Percentiles rank a stretch among this genome's conserved stretches.
phyloP scores from a whole-genome alignment of 176 grass and related monocot species.

The Rhynchospora pubera region DNA sequence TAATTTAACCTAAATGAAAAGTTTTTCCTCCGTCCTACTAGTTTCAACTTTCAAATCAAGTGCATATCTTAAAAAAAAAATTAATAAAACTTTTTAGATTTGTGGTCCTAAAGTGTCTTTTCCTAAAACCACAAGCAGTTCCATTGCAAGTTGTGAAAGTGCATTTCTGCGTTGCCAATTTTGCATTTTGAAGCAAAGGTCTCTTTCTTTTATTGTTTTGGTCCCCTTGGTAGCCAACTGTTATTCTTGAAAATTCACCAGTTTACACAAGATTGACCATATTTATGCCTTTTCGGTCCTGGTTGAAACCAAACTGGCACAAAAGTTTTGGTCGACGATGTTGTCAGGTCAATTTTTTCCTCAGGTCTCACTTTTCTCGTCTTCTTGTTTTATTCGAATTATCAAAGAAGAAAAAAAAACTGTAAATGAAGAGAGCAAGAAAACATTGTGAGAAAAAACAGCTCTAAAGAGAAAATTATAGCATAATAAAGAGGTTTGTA shows the following conservation, averaged over 20 bases:
- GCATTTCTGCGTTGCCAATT: slow-evolving; percentile 5
- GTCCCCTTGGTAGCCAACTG: not conserved
- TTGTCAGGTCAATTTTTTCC: not conserved
- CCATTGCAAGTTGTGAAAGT: not conserved
- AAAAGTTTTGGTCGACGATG: not conserved
- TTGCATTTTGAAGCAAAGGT: slow-evolving; percentile 13
- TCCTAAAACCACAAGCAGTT: not conserved
- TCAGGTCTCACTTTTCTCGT: not conserved
- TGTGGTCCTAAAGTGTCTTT: not conserved
- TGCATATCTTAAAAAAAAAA: no score
- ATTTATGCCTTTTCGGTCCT: not conserved
- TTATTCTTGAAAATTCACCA: not conserved
- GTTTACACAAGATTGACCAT: not conserved
- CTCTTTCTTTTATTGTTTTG: slow-evolving; percentile 1
- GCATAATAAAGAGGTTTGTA: no score
- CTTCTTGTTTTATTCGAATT: not conserved
- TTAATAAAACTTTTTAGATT: not conserved
- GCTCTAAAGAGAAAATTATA: no score
- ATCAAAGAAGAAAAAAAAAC: not conserved
- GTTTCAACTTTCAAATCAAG: no score
- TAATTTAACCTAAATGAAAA: not conserved
- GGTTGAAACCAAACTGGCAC: not conserved
- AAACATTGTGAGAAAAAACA: not conserved
- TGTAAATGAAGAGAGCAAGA: not conserved
- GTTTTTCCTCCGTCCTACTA: not conserved